A percentile compares a stretch with the other conserved stretches of the same genome.
Evolutionary conservation across 441 rosid genomes (phyloP).

Genomic region (Pelargonium myrrhifolium): DNA sequence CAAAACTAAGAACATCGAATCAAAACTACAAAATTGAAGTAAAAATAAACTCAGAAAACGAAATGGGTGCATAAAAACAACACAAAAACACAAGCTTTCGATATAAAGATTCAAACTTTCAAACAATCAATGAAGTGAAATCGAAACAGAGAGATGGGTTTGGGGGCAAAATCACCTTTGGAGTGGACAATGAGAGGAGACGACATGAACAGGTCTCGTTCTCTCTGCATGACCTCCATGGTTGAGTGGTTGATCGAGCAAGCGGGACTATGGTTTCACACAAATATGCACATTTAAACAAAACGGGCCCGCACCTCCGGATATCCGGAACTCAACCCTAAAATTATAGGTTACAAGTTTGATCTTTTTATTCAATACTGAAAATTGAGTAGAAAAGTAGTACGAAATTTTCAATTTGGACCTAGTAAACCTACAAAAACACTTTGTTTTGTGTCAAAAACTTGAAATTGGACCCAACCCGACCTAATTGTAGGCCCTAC

Average conservation of each 20-base stretch:
- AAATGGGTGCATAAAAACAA: not conserved
- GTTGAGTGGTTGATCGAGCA: not conserved
- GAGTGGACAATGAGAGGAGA: not conserved
- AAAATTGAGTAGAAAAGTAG: too few species aligned
- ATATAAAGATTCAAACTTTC: not conserved
- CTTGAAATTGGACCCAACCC: too few species aligned
- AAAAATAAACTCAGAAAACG: not conserved
- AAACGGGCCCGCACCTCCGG: too few species aligned
- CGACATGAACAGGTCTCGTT: constrained; percentile 5
- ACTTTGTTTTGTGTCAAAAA: too few species aligned
- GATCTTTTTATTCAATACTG: too few species aligned
- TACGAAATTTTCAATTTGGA: too few species aligned
- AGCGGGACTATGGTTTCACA: not conserved
- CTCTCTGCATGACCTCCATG: not conserved
- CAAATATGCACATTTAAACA: too few species aligned
- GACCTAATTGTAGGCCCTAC: too few species aligned
- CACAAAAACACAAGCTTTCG: not conserved
- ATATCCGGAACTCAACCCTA: too few species aligned
- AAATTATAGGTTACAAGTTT: too few species aligned
- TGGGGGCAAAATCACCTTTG: not conserved
- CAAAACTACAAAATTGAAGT: not conserved
- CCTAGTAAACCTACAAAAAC: too few species aligned
- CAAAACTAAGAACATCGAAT: not conserved
- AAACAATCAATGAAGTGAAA: not conserved
- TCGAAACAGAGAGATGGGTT: not conserved